These are phyloP conservation scores for Mortierella sp. DNA, from an alignment of 371 early-diverging fungal species.

Conservation along the genomic window DNA sequence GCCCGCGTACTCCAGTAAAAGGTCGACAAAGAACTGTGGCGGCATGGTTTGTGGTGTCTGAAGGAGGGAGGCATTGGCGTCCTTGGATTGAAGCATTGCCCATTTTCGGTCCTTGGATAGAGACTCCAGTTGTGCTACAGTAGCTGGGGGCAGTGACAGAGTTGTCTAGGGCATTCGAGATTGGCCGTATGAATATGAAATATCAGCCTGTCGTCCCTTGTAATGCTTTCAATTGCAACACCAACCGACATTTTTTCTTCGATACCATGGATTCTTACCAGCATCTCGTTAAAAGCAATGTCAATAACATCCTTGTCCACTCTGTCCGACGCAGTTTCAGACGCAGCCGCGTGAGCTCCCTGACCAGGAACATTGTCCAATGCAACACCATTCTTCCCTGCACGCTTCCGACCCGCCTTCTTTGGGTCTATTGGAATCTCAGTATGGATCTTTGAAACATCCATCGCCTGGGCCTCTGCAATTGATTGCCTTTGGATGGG, in stretches of 20 bases:
- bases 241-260: background rate
- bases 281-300: conserved; percentile 44
- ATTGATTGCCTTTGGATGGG: conserved; percentile 37
- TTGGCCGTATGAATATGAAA: too few species aligned
- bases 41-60: conserved; percentile 45
- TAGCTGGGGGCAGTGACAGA: conserved; percentile 20
- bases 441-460: background rate
- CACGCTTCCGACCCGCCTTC: background rate
- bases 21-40: conserved; percentile 46
- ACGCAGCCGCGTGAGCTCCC: background rate
- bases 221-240: background rate
- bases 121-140: conserved; percentile 30
- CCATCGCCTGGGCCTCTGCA: conserved; percentile 19
- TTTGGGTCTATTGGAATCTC: background rate
- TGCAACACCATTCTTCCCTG: background rate
- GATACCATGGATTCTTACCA: conserved; percentile 15
- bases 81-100: conserved; percentile 48
- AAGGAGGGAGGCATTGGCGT: conserved; percentile 29
- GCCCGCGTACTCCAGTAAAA: conserved; percentile 29
- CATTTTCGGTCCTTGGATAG: conserved; percentile 46
- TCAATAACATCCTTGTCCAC: conserved; percentile 37
- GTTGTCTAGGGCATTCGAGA: conserved; percentile 20
- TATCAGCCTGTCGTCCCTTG: too few species aligned
- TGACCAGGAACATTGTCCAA: background rate
- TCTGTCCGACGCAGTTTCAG: background rate